Conservation (phyloP, 208 protist species). For the Sergeia podlipaevii region DNA sequence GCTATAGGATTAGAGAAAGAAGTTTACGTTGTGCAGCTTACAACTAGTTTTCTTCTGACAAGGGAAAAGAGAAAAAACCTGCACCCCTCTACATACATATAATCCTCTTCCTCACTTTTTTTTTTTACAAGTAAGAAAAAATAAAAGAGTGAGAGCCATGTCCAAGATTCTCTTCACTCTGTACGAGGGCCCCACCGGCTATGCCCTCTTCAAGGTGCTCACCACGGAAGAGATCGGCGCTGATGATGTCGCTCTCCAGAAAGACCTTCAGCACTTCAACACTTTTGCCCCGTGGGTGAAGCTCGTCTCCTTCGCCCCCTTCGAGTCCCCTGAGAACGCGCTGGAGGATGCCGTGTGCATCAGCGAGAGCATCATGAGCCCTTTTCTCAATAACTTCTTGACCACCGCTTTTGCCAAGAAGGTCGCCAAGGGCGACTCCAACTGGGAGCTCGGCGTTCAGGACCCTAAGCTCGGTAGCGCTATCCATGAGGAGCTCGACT, state of each 20-base stretch:
- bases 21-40: no score
- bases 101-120: no score
- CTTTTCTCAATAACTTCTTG: constrained; percentile 93
- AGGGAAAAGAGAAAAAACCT: no score
- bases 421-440: constrained; percentile 64
- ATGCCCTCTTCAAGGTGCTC: constrained; percentile 94
- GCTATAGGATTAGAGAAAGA: no score
- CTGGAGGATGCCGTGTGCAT: constrained; percentile 98
- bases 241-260: constrained; percentile 88
- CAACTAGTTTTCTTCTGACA: no score
- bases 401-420: constrained; percentile 94
- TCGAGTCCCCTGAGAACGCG: constrained; percentile 96
- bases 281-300: constrained; percentile 95
- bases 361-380: constrained; percentile 92
- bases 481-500: constrained; percentile 90
- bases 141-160: no score
- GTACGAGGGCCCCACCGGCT: constrained; percentile 97
- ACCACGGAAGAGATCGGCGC: constrained; percentile 95
- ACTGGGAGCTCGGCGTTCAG: constrained; percentile 93
- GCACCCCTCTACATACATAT: no score
- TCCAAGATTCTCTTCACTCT: constrained; percentile 91
- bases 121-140: background rate
- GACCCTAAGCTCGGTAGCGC: constrained; percentile 95
- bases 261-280: constrained; percentile 89
- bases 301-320: constrained; percentile 96